Conservation (phyloP, 2,329 filamentous ascomycete species). For the Monilinia laxa region DNA sequence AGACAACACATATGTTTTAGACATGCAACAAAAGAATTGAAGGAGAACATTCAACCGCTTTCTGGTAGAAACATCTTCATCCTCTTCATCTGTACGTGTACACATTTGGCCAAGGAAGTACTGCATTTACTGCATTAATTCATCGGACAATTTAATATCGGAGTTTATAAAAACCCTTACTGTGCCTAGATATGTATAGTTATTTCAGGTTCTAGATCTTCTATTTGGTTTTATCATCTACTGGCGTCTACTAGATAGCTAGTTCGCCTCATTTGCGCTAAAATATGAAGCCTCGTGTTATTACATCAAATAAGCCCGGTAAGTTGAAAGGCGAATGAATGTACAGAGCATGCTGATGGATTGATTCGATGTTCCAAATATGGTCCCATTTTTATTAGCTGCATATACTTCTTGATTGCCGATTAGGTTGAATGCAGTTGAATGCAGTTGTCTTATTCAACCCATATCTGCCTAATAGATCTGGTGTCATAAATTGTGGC, state of each 20-base stretch:
- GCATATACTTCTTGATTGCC: not conserved
- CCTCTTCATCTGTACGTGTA: not conserved
- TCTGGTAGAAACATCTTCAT: not conserved
- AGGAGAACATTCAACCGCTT: not conserved
- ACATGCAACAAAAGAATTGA: not conserved
- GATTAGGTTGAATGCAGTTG: not conserved
- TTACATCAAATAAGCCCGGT: not conserved
- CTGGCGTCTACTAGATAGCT: not conserved
- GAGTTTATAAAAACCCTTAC: constrained; percentile 7
- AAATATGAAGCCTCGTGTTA: not conserved
- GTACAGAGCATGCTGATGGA: not conserved
- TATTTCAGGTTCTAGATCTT: constrained; percentile 3
- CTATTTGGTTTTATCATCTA: not conserved
- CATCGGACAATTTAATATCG: not conserved
- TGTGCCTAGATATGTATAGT: no score
- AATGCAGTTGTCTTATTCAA: not conserved
- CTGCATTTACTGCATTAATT: not conserved
- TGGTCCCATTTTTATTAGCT: no score
- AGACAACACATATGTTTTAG: not conserved
- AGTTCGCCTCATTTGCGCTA: not conserved
- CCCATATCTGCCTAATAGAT: not conserved
- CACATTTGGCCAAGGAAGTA: not conserved
- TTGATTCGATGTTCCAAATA: not conserved
- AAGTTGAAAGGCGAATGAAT: not conserved
- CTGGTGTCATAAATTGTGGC: not conserved